Base-by-base conservation (phyloP, 148 eudicot species). In the Silene conica region DNA sequence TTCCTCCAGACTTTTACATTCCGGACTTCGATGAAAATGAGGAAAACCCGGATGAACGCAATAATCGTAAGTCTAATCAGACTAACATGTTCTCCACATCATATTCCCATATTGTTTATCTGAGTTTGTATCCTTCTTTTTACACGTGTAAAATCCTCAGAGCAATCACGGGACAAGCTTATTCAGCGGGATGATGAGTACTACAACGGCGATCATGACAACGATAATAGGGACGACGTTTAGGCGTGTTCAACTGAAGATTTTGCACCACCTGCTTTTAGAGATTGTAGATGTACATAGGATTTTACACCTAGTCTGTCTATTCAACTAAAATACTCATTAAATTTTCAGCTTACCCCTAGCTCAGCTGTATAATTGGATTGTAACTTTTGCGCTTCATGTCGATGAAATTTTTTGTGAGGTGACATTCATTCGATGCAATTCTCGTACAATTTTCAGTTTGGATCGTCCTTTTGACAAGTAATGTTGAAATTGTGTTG, bases 1-100 rank as follows among this genome's bases (percentile, higher is more conserved):
- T 95, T 72, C 99, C 99, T 20, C 99, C 99, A 13, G 99, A 95
- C 74, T 95, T 95, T 73, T 95, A 95, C 64, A 87, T 95, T 79
- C 99, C 99, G 2, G 99, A 95, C 77, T 86, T 86, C 68, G 99
- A 92, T 70, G 99, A 95, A 83, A 97, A 95, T 70, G 90, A 87
- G 73, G 87, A 85, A 73, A 85, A 95, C 73, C 97, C 92, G 52
- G 97, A 95, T 85, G 96, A 90, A 70, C 99, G 99, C 8, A 69
- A 86, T 48, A 82, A 75, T 78, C 87, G 98, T 94, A 88, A 92
- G 97, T 78, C 65, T 70, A 52, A 56, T 10, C 55, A 28, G 52
- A 56, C 52, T 34, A 31, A 48, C 19, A 31, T 63, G 65, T 67
- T 18, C 0, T n/a, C 23, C 14, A 38, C 43, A 50, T 12, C 59